Conservation (phyloP, 2,329 filamentous ascomycete species). For the Penicillium psychrosexuale region DNA sequence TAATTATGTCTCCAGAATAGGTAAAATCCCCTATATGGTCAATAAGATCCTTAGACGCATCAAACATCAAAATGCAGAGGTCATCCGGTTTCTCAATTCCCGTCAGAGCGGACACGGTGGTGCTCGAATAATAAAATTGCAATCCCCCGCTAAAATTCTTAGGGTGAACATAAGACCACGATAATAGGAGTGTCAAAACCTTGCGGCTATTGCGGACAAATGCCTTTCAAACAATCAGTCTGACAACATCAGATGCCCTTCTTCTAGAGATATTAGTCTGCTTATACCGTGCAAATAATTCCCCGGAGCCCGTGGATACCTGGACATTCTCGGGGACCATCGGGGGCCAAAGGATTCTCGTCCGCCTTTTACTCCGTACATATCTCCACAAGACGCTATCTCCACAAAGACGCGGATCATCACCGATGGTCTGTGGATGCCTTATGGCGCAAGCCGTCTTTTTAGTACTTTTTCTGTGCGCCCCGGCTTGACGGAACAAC, state of each 20-base stretch:
- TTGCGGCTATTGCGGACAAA: not conserved
- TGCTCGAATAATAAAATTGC: not conserved
- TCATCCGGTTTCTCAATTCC: too few species aligned
- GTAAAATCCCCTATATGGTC: not conserved
- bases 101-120: not conserved
- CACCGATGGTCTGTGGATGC: not conserved
- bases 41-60: not conserved
- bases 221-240: not conserved
- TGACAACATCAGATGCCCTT: not conserved
- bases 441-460: not conserved
- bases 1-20: not conserved
- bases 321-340: not conserved
- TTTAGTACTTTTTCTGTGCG: not conserved
- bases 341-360: not conserved
- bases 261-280: not conserved
- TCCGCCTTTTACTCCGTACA: not conserved
- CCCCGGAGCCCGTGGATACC: too few species aligned
- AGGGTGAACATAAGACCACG: not conserved
- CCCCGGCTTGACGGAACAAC: not conserved
- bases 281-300: not conserved
- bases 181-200: not conserved
- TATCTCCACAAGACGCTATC: not conserved
- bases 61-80: not conserved
- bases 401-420: not conserved
- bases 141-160: not conserved